A percentile compares a stretch with the other conserved stretches of the same genome.
Evolutionary conservation across 2,329 filamentous ascomycete genomes (phyloP).

Genomic region (Cladosporium sp.): DNA sequence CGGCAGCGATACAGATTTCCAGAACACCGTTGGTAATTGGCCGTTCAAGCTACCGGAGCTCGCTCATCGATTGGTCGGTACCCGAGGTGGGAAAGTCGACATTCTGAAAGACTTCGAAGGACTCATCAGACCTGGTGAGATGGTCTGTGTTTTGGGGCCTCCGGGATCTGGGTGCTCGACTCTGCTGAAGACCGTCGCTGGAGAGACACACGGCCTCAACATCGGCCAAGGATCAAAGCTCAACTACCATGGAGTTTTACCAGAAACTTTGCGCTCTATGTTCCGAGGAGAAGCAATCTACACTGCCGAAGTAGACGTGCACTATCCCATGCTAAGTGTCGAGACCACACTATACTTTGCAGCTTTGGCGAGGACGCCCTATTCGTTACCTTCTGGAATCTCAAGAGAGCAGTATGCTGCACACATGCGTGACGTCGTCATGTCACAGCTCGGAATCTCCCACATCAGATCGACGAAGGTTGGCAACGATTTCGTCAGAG

Average conservation of each 20-base stretch:
- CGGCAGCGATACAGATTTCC: slow-evolving; percentile 46
- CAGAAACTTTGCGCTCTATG: slow-evolving; percentile 69
- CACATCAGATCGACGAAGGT: slow-evolving; percentile 70
- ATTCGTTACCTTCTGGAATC: slow-evolving; percentile 56
- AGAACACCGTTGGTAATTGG: slow-evolving; percentile 46
- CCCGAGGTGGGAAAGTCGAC: slow-evolving; percentile 41
- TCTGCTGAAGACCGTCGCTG: slow-evolving; percentile 76
- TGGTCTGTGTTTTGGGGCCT: slow-evolving; percentile 72
- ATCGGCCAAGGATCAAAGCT: slow-evolving; percentile 67
- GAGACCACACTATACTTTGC: slow-evolving; percentile 77
- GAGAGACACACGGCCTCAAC: slow-evolving; percentile 75
- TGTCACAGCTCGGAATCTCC: slow-evolving; percentile 71
- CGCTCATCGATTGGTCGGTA: not conserved
- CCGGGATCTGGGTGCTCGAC: slow-evolving; percentile 73
- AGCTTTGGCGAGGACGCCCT: slow-evolving; percentile 65
- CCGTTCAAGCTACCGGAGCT: slow-evolving; percentile 1
- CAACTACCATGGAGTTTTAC: slow-evolving; percentile 74
- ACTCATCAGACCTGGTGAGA: slow-evolving; percentile 65
- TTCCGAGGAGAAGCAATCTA: slow-evolving; percentile 86
- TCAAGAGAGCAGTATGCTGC: slow-evolving; percentile 52
- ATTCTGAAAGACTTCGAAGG: slow-evolving; percentile 67
- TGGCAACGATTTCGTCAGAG: slow-evolving; percentile 70
- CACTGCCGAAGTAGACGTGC: slow-evolving; percentile 77
- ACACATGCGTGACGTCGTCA: slow-evolving; percentile 66
- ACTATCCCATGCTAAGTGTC: slow-evolving; percentile 72